Evolutionary conservation across 2,329 filamentous ascomycete species (phyloP).

Genomic region (Magnaporthiopsis rhizophila): DNA sequence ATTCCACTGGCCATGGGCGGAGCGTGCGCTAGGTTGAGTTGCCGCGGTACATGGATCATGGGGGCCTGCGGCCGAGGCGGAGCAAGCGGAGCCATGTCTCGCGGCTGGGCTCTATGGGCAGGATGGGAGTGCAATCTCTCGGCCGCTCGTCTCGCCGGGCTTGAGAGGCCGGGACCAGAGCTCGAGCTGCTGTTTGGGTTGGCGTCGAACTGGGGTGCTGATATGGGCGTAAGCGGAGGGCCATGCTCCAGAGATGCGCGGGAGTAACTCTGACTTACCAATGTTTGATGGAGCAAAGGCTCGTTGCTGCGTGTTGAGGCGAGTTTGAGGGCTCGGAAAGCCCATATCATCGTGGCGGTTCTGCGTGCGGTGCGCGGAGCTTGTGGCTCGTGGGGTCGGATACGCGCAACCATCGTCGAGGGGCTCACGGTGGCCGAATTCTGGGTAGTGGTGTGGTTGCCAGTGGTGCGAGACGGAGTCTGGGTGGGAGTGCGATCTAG

Average conservation of each 20-base stretch:
- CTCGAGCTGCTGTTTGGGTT: background rate
- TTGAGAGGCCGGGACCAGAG: constrained; percentile 3
- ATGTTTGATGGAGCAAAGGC: background rate
- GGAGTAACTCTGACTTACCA: background rate
- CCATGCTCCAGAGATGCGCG: too few relatives aligned
- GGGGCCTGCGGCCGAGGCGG: background rate
- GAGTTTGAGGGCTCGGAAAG: background rate
- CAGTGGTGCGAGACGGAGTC: background rate
- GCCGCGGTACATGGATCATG: background rate
- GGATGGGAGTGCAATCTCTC: constrained; percentile 1
- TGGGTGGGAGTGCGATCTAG: background rate
- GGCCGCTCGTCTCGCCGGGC: background rate
- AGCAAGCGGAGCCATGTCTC: background rate
- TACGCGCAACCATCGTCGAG: too few relatives aligned
- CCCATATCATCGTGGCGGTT: too few relatives aligned
- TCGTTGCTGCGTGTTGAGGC: background rate
- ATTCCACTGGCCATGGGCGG: constrained; percentile 31
- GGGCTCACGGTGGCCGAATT: too few relatives aligned
- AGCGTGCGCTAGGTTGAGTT: constrained; percentile 13
- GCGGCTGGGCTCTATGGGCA: background rate
- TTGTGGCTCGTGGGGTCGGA: too few relatives aligned
- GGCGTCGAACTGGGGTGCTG: background rate
- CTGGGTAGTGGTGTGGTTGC: too few relatives aligned
- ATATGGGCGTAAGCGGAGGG: background rate
- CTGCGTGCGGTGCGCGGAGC: too few relatives aligned